Evolutionary conservation across 108 stramenopile genomes (phyloP).

Genomic region (Pseudonitzschia multiseries): DNA sequence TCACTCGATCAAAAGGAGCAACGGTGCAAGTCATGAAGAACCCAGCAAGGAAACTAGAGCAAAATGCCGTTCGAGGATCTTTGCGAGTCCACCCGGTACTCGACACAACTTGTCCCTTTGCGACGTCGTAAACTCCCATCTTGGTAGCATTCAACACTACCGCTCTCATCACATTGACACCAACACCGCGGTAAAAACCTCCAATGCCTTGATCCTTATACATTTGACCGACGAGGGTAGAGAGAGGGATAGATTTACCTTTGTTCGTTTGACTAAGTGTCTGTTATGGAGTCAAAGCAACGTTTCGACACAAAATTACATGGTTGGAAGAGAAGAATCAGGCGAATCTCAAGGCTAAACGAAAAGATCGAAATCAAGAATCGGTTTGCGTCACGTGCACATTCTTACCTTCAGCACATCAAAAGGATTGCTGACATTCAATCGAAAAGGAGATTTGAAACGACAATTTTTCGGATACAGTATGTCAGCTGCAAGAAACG

Average conservation of each 20-base stretch:
- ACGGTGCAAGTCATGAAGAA: conserved; percentile 84
- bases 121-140: conserved; percentile 74
- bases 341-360: not conserved
- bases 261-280: conserved; percentile 85
- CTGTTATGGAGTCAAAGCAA: conserved; percentile 47
- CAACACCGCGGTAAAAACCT: conserved; percentile 70
- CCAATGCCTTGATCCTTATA: conserved; percentile 53
- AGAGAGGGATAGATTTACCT: conserved; percentile 44
- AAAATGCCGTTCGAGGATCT: conserved; percentile 44
- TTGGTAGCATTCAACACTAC: conserved; percentile 74
- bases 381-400: conserved; percentile 9
- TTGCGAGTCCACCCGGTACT: conserved; percentile 50
- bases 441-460: not conserved
- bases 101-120: conserved; percentile 73
- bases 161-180: conserved; percentile 59
- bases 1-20: conserved; percentile 54
- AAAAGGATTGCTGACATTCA: conserved; percentile 65
- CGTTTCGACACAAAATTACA: not conserved
- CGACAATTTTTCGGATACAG: not conserved
- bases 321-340: not conserved
- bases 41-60: conserved; percentile 41
- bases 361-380: not conserved
- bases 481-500: no score
- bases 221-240: conserved; percentile 45
- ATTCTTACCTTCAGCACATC: conserved; percentile 76